Conservation (phyloP, 768 basidiomycete genomes). For the Amanita rubescens region DNA sequence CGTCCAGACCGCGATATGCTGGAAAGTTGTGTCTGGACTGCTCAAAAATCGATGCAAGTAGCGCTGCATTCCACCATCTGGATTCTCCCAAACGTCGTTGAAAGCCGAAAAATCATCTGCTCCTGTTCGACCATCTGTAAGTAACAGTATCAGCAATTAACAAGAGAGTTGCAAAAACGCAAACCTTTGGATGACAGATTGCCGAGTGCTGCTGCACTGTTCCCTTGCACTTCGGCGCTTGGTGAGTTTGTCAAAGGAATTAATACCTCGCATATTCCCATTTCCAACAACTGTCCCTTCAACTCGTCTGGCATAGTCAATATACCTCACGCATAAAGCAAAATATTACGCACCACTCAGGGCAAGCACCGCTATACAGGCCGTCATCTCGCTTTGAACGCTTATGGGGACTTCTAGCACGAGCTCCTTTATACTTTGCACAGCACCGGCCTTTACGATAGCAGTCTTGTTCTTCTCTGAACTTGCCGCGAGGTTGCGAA, state of each 20-base stretch:
- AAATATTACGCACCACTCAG: conserved; percentile 67
- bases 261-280: conserved; percentile 96
- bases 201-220: conserved; percentile 94
- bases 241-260: conserved; percentile 95
- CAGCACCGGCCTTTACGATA: conserved; percentile 95
- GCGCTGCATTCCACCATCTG: conserved; percentile 93
- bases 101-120: conserved; percentile 94
- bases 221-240: conserved; percentile 97
- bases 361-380: conserved; percentile 94
- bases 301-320: conserved; percentile 64
- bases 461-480: conserved; percentile 98
- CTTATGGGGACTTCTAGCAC: conserved; percentile 92
- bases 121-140: conserved; percentile 63
- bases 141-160: conserved; percentile 1
- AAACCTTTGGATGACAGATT: conserved; percentile 95
- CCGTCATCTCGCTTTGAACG: conserved; percentile 99
- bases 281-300: conserved; percentile 93
- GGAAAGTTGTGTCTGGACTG: conserved; percentile 94
- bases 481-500: conserved; percentile 93
- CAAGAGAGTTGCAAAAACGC: conserved; percentile 10
- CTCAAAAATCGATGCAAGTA: conserved; percentile 93
- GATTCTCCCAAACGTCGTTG: conserved; percentile 97
- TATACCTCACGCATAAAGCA: neutral
- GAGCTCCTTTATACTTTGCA: conserved; percentile 93
- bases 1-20: conserved; percentile 99